phyloP scores from a whole-genome alignment of 495 filamentous ascomycete species.

The Cairneyella variabilis region DNA sequence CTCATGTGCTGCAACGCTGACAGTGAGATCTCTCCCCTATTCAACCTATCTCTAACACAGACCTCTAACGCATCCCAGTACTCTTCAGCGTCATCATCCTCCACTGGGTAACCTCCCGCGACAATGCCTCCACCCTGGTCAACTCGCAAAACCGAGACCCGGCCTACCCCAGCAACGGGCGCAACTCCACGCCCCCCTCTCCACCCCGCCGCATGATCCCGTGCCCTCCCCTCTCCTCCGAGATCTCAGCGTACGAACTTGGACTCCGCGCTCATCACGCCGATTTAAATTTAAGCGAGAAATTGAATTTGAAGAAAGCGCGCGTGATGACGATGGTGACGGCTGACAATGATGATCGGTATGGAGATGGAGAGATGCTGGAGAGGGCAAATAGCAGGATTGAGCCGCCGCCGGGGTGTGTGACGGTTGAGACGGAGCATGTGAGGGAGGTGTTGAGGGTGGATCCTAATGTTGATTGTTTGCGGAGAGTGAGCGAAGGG shows the following conservation, averaged over 20 bases:
- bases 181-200: background rate
- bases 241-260: background rate
- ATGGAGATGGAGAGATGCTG: background rate
- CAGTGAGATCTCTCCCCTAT: constrained; percentile 29
- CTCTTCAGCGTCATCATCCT: constrained; percentile 49
- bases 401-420: background rate
- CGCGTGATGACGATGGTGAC: background rate
- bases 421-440: background rate
- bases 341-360: background rate
- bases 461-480: too few species aligned
- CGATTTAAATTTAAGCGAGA: background rate
- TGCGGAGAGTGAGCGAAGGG: too few species aligned
- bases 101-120: constrained; percentile 50
- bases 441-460: background rate
- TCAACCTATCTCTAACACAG: background rate
- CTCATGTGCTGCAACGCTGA: constrained; percentile 55
- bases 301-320: background rate
- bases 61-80: constrained; percentile 27
- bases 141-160: background rate
- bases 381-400: background rate
- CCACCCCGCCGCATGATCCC: background rate
- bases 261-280: background rate
- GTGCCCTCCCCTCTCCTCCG: background rate
- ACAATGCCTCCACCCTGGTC: constrained; percentile 29
- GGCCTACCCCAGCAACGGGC: background rate